Base-by-base conservation (phyloP, 805 yeast genomes). In the Teunomyces stri region DNA sequence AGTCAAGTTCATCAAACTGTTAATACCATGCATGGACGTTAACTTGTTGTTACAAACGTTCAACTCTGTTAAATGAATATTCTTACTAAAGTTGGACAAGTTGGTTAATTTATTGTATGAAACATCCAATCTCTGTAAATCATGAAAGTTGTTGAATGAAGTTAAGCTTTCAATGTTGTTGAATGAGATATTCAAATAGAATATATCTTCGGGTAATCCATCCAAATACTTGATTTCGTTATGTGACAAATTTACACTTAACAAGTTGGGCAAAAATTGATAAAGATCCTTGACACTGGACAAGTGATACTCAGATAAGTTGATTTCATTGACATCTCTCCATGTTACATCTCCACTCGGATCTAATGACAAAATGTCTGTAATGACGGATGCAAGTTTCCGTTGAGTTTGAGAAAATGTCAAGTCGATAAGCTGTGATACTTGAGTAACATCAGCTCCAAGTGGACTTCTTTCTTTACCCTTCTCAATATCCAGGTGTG, bases 331-430 rank as follows among this genome's bases (percentile, higher is more conserved):
- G 2, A 79, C 59, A 11, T 53, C 52, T 29, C 68, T 66, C 85
- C 84, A 80, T 42, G 68, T 62, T 3, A 65, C 64, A 20, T 65
- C 58, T 1, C 68, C 61, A 6, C 68, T 59, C 6, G 63, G 59
- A 7, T 60, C 65, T 2, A 57, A 61, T 1, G 78, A 68, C 42
- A 75, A 61, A 2, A 60, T 54, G 31, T 74, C 75, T 0, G 79
- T 77, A 22, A 80, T 69, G 2, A 75, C 68, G 5, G 78, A 63
- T 3, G 78, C 78, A 33, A 80, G 56, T 11, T 62, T 62, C 42
- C 60, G 68, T 47, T 72, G 72, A 0, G 79, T 68, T 51, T 77
- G 76, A 1, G 81, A 66, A 53, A 79, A 80, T 3, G 83, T 74
- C 3, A 76, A 45, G 40, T 77, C 76, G 10, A 65, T 63, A 5